Evolutionary conservation across 2,329 filamentous ascomycete genomes (phyloP).

Genomic region (Xylariaceae sp.): DNA sequence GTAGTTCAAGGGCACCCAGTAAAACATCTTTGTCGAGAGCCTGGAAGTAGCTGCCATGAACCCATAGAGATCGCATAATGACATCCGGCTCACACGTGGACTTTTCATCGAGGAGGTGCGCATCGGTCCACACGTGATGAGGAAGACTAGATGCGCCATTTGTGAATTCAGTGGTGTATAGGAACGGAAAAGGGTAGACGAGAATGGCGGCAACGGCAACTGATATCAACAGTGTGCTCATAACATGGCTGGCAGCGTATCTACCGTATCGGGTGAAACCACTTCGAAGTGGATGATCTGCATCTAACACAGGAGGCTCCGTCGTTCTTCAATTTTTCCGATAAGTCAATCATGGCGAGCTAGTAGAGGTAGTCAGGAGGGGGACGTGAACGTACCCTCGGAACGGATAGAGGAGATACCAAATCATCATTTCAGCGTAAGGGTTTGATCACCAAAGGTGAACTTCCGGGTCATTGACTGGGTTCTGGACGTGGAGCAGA

Average conservation of each 20-base stretch:
- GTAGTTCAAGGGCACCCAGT: conserved; percentile 61
- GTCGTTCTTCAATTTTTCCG: conserved; percentile 53
- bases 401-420: conserved; percentile 72
- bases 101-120: conserved; percentile 55
- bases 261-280: conserved; percentile 65
- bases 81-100: conserved; percentile 56
- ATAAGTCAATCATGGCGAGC: conserved; percentile 19
- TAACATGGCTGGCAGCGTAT: conserved; percentile 66
- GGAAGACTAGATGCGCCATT: conserved; percentile 67
- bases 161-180: conserved; percentile 66
- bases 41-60: conserved; percentile 75
- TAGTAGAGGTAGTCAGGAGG: neutral
- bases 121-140: conserved; percentile 76
- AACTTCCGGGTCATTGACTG: conserved; percentile 11
- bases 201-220: conserved; percentile 64
- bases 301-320: conserved; percentile 61
- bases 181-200: conserved; percentile 69
- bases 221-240: conserved; percentile 68
- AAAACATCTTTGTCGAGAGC: conserved; percentile 63
- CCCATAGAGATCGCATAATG: conserved; percentile 77
- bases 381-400: conserved; percentile 56
- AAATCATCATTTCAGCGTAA: conserved; percentile 53
- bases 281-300: conserved; percentile 59
- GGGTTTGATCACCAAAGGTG: conserved; percentile 15
- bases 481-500: conserved; percentile 1